Evolutionary conservation across 176 grass and related monocot genomes (phyloP).

Genomic region (Stipa capillata): DNA sequence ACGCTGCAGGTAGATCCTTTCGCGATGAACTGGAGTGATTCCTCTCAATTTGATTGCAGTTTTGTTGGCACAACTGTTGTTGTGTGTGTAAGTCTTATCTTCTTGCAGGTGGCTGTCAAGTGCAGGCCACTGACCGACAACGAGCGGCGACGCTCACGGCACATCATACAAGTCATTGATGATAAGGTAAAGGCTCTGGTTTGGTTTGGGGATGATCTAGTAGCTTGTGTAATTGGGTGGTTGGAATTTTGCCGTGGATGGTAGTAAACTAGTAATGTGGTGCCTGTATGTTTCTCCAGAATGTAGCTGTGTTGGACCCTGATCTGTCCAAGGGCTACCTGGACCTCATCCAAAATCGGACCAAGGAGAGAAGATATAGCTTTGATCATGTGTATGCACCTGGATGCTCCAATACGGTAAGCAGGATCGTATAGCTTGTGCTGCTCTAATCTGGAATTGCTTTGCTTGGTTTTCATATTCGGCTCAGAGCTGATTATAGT

Average conservation of each 20-base stretch:
- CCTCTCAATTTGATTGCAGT: neutral
- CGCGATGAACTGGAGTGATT: neutral
- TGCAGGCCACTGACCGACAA: slow-evolving; percentile 81
- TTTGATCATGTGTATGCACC: slow-evolving; percentile 92
- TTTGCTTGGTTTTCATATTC: neutral
- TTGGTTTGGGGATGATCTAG: neutral
- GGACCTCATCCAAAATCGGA: slow-evolving; percentile 87
- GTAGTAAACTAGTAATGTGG: neutral
- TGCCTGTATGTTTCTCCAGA: slow-evolving; percentile 30
- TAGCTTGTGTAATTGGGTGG: neutral
- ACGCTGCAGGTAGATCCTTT: slow-evolving; percentile 59
- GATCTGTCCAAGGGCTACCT: slow-evolving; percentile 97
- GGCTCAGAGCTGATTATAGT: neutral
- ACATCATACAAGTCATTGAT: slow-evolving; percentile 97
- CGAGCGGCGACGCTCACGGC: slow-evolving; percentile 56
- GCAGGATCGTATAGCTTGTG: neutral
- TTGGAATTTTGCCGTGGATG: slow-evolving; percentile 13
- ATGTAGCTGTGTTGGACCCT: slow-evolving; percentile 87
- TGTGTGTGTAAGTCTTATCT: neutral
- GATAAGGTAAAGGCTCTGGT: slow-evolving; percentile 48
- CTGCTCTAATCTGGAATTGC: neutral
- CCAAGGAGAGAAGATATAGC: slow-evolving; percentile 87
- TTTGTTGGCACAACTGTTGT: neutral
- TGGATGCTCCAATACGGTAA: slow-evolving; percentile 77
- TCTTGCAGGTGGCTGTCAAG: slow-evolving; percentile 79